Base-by-base conservation (phyloP, 2,329 filamentous ascomycete genomes). In the Geosmithia flava region DNA sequence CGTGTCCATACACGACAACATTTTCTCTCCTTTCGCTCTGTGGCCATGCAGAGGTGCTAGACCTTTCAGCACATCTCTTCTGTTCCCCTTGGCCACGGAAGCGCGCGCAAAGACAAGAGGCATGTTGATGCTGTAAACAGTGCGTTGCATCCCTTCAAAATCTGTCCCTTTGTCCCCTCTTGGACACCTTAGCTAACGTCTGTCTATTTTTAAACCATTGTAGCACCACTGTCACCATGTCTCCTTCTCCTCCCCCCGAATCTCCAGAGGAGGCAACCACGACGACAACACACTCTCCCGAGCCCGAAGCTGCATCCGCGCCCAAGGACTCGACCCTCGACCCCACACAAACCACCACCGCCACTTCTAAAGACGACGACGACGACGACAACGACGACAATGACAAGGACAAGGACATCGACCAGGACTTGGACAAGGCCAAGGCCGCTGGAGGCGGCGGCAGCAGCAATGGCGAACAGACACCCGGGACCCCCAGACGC, bases 401-500 rank as follows among this genome's bases (percentile, higher is more conserved):
- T 11, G 17, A 40, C 15, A 40, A 40, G 43, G 13, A 23, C 29
- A 47, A 47, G 37, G 46, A 47, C 37, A 17, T 42, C 20, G 39
- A 47, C 23, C 13, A 41, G 40, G 20, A 47, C 23, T n/a, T 7
- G 40, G 20, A 27, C 23, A 47, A 47, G 33, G 17, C 39, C 33
- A 27, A 39, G 33, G 33, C 20, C 33, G 16, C 17, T 7, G 27
- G 43, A 11, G 43, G 20, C 43, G 19, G 16, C 15, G 33, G 23
- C 29, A 23, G 29, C n/a, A 40, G 20, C 30, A 47, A 53, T 33
- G 49, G 55, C 49, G 52, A 47, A 30, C 51, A 53, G 17, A 16
- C 45, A 47, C 49, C 51, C 20, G 48, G 54, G 27, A 49, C 33
- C 47, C 70, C 71, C 7, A 64, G 20, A 17, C 5, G 16, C 27